Conservation (phyloP, 2,329 filamentous ascomycete species). For the Talaromyces sp. region DNA sequence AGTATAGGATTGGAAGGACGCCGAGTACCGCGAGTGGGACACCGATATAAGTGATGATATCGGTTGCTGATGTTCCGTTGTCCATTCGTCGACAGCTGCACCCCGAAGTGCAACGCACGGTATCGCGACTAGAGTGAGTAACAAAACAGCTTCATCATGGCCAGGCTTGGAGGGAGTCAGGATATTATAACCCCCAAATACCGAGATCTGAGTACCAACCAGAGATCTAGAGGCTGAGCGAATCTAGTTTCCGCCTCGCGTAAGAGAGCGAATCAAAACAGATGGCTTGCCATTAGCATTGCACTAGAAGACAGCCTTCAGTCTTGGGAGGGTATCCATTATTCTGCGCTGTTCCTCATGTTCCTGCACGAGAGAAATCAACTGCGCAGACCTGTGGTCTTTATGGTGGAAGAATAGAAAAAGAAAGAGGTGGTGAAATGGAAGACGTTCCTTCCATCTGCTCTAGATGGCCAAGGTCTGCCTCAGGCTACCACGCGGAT, state of each 20-base stretch:
- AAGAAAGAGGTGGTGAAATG: background rate
- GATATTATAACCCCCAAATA: background rate
- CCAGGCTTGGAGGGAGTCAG: background rate
- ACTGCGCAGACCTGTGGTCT: background rate
- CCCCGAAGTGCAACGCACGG: background rate
- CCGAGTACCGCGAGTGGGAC: slow-evolving; percentile 58
- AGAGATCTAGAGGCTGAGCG: background rate
- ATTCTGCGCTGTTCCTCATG: background rate
- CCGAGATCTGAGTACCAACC: background rate
- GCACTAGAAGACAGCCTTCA: background rate
- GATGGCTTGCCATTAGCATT: background rate
- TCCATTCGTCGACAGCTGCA: slow-evolving; percentile 2
- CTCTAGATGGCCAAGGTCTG: background rate
- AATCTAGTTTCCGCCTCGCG: slow-evolving; percentile 1
- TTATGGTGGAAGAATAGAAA: background rate
- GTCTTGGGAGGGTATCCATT: background rate
- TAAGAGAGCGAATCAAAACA: slow-evolving; percentile 4
- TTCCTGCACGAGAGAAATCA: background rate
- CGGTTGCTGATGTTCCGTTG: slow-evolving; percentile 29
- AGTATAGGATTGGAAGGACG: slow-evolving; percentile 64
- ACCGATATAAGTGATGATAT: slow-evolving; percentile 56
- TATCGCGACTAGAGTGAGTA: background rate
- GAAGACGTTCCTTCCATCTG: background rate
- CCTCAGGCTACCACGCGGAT: background rate
- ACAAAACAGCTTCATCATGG: background rate